Evolutionary conservation across 2,329 filamentous ascomycete genomes (phyloP), one percentile per base, ranked within the genome.

Genomic region (Cryphonectria parasitica): DNA sequence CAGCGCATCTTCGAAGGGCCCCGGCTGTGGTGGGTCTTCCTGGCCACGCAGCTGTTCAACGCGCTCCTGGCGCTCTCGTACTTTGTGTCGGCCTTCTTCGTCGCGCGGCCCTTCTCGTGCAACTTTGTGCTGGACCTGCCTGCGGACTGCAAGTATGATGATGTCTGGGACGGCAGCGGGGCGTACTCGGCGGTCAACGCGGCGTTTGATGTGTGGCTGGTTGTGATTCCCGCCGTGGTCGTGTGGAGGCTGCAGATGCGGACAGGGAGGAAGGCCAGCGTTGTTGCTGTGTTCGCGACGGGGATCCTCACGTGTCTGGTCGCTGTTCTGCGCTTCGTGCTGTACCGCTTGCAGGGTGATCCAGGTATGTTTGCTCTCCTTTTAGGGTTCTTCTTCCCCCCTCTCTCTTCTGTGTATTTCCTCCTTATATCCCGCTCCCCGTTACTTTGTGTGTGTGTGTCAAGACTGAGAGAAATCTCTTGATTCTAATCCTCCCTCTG

Each of bases 241-340:
- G 64, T 71, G 19, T 63, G 69, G 62, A 60, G 67, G 28, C n/a
- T 71, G 56, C 69, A 71, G 56, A 71, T 71, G 69, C 62, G 61
- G 28, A 62, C 45, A 13, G 52, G n/a, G 3, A 62, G 64, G n/a
- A 70, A 67, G 39, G 19, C 56, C 22, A 58, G 45, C 28, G 64
- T 70, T 2, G 66, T 66, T 52, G 68, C 64, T 13, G 60, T 67
- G 39, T 70, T 70, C 28, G 68, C 68, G 0, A 67, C 64, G 4
- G 68, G 64, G 15, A 7, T 70, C 5, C 25, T 70, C 64, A 56
- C 56, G 1, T 63, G 43, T 13, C 34, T 66, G 25, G 10, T 69
- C 22, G 34, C 56, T 7, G 39, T 66, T 15, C 8, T 34, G 31
- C 56, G 62, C 19, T 52, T 66, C 31, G 43, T 43, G 22, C n/a